A percentile compares a stretch with the other conserved stretches of the same genome.
Evolutionary conservation across 108 stramenopile species (phyloP).

Genomic region (Skeletonema costatum): DNA sequence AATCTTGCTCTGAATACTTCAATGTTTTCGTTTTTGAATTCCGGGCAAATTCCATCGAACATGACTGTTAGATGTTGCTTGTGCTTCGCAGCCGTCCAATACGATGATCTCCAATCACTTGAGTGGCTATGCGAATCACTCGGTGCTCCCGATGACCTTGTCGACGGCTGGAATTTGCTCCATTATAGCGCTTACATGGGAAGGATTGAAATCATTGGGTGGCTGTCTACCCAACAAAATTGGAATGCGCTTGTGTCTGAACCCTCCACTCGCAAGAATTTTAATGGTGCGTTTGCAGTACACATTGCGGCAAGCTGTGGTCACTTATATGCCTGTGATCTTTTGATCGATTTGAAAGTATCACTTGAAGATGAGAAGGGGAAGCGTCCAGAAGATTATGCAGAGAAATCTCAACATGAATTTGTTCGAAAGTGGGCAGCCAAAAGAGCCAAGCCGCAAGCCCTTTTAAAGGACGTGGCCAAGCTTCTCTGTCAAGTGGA

Average conservation of each 20-base stretch:
- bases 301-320: conserved; percentile 17
- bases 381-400: conserved; percentile 9
- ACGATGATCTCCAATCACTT: conserved; percentile 13
- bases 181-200: conserved; percentile 4
- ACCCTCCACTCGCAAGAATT: not conserved
- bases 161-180: conserved; percentile 2
- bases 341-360: not conserved
- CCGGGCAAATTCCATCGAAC: not conserved
- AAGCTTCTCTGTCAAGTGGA: not conserved
- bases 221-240: conserved; percentile 1
- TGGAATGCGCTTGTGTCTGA: not conserved
- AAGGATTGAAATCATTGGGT: conserved; percentile 6
- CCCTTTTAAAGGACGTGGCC: not conserved
- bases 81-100: conserved; percentile 16
- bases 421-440: not conserved
- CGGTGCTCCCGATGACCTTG: not conserved
- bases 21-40: not conserved
- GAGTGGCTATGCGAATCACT: conserved; percentile 1
- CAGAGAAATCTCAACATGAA: not conserved
- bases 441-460: not conserved
- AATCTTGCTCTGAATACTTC: not conserved
- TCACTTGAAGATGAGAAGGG: not conserved
- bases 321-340: not conserved
- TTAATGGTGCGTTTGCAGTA: conserved; percentile 2
- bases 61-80: conserved; percentile 3